Evolutionary conservation across 208 protist species (phyloP).

Genomic region (Polymyxa betae): DNA sequence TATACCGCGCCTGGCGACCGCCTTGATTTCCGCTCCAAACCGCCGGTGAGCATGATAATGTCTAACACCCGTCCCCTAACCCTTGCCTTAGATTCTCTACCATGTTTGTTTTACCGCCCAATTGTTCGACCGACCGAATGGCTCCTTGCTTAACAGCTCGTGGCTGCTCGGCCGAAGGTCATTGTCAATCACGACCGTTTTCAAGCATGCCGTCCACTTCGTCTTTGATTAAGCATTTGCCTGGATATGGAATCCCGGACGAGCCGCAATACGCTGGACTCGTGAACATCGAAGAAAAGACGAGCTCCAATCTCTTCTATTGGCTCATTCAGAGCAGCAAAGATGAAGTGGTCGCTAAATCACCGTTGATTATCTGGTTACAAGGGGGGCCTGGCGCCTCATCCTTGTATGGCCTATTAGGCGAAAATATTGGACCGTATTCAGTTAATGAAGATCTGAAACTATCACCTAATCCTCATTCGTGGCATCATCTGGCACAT

Average conservation of each 20-base stretch:
- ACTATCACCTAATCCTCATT: not conserved
- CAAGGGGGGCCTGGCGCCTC: slow-evolving; percentile 48
- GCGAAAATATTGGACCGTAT: slow-evolving; percentile 47
- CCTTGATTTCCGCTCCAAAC: too few relatives aligned
- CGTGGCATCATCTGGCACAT: slow-evolving; percentile 19
- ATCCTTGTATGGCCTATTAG: slow-evolving; percentile 48
- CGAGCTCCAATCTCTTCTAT: not conserved
- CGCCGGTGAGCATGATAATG: too few relatives aligned
- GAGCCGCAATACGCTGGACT: not conserved
- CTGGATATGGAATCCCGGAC: not conserved
- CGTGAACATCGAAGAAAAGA: not conserved
- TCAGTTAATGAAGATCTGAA: slow-evolving; percentile 15
- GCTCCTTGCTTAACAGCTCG: too few relatives aligned
- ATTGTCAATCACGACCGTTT: too few relatives aligned
- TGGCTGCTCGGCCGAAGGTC: too few relatives aligned
- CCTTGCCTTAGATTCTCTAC: too few relatives aligned
- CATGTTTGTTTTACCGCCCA: too few relatives aligned
- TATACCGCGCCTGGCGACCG: too few relatives aligned
- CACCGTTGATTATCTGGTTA: slow-evolving; percentile 52
- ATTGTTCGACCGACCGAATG: too few relatives aligned
- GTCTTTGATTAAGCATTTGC: slow-evolving; percentile 6
- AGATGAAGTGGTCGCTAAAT: not conserved
- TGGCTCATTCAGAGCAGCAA: slow-evolving; percentile 18
- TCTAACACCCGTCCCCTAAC: too few relatives aligned
- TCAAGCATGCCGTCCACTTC: too few relatives aligned